phyloP scores from a whole-genome alignment of 1,284 basidiomycete species.

The Cutaneotrichosporon cavernicola region DNA sequence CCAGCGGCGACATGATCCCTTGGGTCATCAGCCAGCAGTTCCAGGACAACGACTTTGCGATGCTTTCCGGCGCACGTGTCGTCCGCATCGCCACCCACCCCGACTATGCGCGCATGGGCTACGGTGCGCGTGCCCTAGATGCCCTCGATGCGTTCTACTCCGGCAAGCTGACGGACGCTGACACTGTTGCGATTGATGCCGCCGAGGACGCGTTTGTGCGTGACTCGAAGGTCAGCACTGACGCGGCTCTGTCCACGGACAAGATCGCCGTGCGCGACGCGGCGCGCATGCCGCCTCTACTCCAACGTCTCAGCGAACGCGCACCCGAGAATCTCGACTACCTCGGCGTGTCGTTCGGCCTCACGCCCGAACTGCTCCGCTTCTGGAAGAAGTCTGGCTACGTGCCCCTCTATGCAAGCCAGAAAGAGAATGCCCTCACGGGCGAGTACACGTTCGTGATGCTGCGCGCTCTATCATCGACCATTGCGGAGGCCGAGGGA shows the following conservation, averaged over 20 bases:
- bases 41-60: constrained; percentile 93
- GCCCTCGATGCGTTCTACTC: constrained; percentile 86
- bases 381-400: constrained; percentile 97
- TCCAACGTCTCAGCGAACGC: constrained; percentile 85
- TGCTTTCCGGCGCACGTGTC: constrained; percentile 84
- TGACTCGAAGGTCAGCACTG: constrained; percentile 29
- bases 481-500: constrained; percentile 57
- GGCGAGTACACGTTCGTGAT: constrained; percentile 97
- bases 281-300: constrained; percentile 82
- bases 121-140: constrained; percentile 87
- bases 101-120: constrained; percentile 96
- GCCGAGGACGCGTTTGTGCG: constrained; percentile 9
- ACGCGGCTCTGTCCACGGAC: constrained; percentile 65
- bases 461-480: constrained; percentile 71
- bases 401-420: constrained; percentile 87
- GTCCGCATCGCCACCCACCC: constrained; percentile 97
- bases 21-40: constrained; percentile 91
- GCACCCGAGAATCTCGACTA: constrained; percentile 92
- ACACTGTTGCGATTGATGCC: constrained; percentile 58
- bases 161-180: constrained; percentile 86
- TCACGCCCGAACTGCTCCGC: constrained; percentile 83
- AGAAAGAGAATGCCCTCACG: constrained; percentile 90
- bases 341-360: constrained; percentile 92
- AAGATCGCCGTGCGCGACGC: constrained; percentile 71
- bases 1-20: constrained; percentile 93